Evolutionary conservation across 257 asterid species (phyloP).

Genomic region (Solanum verrucosum): DNA sequence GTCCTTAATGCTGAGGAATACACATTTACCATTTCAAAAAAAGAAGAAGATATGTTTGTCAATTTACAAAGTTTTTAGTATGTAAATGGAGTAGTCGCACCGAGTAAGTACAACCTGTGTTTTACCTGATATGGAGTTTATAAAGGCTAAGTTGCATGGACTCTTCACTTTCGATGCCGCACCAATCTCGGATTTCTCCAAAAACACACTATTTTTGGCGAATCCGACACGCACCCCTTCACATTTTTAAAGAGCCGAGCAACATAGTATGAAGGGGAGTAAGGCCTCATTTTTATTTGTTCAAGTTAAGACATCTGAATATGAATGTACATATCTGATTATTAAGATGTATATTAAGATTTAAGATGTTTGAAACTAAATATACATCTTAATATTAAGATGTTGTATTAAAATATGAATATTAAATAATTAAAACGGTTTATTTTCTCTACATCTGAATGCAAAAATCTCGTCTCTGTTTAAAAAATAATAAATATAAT

Average conservation of each 20-base stretch:
- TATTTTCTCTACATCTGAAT: not conserved
- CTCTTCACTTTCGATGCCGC: no score
- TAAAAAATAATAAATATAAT: not conserved
- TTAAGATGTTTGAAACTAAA: not conserved
- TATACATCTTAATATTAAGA: not conserved
- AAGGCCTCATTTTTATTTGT: not conserved
- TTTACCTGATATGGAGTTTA: not conserved
- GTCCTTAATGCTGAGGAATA: no score
- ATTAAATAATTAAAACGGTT: not conserved
- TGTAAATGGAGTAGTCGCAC: not conserved
- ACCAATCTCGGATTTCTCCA: no score
- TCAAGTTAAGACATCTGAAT: not conserved
- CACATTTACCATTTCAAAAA: no score
- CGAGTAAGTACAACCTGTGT: not conserved
- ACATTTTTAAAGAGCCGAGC: no score
- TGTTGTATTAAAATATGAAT: not conserved
- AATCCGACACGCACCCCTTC: no score
- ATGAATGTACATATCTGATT: not conserved
- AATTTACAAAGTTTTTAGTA: not conserved
- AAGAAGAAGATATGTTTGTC: not conserved
- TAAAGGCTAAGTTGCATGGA: not conserved
- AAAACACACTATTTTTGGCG: no score
- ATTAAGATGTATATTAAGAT: not conserved
- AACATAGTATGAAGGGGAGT: not conserved
- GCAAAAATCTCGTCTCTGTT: not conserved